phyloP scores from a whole-genome alignment of 257 asterid species.

The Prunella vulgaris region DNA sequence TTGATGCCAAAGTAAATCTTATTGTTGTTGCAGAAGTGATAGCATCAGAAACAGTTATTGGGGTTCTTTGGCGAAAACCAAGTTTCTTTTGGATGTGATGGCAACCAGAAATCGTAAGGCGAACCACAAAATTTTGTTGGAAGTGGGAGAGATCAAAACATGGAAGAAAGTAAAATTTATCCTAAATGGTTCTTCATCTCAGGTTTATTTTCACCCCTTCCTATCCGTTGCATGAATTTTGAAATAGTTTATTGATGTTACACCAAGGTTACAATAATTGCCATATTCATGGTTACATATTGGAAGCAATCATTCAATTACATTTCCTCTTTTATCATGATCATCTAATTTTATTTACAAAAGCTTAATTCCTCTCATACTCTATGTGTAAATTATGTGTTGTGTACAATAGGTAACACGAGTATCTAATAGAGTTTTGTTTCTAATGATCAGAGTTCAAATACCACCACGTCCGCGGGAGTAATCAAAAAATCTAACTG shows the following conservation, averaged over 20 bases:
- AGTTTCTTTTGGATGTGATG: not conserved
- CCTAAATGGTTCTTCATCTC: not conserved
- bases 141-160: not conserved
- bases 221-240: not conserved
- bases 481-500: not conserved
- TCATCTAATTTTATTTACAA: not conserved
- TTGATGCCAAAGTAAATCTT: not conserved
- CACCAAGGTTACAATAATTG: not conserved
- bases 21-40: conserved; percentile 6
- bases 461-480: not conserved
- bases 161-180: not conserved
- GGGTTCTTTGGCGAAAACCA: not conserved
- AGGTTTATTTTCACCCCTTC: not conserved
- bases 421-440: too few relatives aligned
- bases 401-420: not conserved
- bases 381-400: not conserved
- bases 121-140: not conserved
- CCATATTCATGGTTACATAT: not conserved
- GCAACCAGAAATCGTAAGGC: not conserved
- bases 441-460: not conserved
- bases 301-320: too few relatives aligned
- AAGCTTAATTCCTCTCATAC: too few relatives aligned
- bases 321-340: not conserved
- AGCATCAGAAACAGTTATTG: not conserved
- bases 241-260: not conserved